Percentiles rank a stretch among this genome's conserved stretches.
phyloP scores from a whole-genome alignment of 352 stramenopile genomes.

The Phytophthora cryptogea region DNA sequence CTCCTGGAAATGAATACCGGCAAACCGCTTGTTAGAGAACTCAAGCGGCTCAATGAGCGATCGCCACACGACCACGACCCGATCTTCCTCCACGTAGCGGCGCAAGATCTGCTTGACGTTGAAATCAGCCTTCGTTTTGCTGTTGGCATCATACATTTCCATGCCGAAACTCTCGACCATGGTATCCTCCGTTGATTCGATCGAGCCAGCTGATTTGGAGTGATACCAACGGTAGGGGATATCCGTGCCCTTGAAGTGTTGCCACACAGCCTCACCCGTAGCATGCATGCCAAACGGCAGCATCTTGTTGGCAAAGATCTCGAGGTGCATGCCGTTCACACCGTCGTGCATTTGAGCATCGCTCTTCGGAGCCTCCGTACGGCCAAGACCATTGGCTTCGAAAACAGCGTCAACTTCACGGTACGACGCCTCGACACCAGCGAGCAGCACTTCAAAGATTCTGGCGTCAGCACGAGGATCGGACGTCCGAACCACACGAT shows the following conservation, averaged over 20 bases:
- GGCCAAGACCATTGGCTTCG: constrained; percentile 37
- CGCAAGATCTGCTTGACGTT: constrained; percentile 40
- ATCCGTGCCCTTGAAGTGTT: constrained; percentile 44
- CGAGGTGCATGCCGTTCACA: constrained; percentile 30
- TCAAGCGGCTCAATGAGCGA: constrained; percentile 56
- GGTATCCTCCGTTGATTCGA: constrained; percentile 37
- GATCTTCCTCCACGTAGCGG: constrained; percentile 43
- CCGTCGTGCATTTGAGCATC: constrained; percentile 38
- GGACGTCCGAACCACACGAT: constrained; percentile 20
- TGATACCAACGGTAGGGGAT: constrained; percentile 35
- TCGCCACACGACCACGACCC: constrained; percentile 61
- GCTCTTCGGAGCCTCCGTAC: constrained; percentile 26
- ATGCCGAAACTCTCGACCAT: constrained; percentile 43
- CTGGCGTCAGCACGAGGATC: constrained; percentile 25
- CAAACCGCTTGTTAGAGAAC: constrained; percentile 46
- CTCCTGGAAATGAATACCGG: constrained; percentile 42
- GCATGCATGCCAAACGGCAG: constrained; percentile 45
- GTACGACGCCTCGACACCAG: constrained; percentile 33
- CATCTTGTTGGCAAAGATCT: constrained; percentile 45
- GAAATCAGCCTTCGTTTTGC: constrained; percentile 35
- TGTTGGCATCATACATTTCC: constrained; percentile 39
- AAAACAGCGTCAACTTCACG: constrained; percentile 38
- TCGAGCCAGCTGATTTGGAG: constrained; percentile 29
- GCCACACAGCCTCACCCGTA: constrained; percentile 39
- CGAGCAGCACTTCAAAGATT: constrained; percentile 35